These are phyloP conservation scores for Chamaecrista fasciculata DNA, from an alignment of 306 rosid genomes.

Conservation along the genomic window DNA sequence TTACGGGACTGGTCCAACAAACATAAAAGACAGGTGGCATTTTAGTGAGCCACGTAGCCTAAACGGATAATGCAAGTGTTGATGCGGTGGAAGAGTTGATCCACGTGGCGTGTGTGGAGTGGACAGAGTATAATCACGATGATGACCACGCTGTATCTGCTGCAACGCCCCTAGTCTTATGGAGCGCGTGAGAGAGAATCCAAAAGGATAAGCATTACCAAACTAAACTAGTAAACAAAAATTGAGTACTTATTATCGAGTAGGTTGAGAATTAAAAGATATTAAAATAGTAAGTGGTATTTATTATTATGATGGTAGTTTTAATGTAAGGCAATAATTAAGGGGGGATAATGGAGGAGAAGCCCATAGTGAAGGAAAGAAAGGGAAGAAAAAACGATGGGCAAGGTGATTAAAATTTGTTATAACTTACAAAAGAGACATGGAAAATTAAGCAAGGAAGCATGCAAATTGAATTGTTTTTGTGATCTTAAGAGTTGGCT, in stretches of 20 bases:
- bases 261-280: too few relatives aligned
- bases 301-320: neutral
- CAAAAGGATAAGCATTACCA: neutral
- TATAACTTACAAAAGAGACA: too few relatives aligned
- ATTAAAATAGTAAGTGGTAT: too few relatives aligned
- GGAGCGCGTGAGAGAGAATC: slow-evolving; percentile 25
- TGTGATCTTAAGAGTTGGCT: slow-evolving; percentile 4
- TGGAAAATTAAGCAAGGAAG: slow-evolving; percentile 9
- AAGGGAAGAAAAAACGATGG: slow-evolving; percentile 16
- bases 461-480: slow-evolving; percentile 19
- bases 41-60: slow-evolving; percentile 29
- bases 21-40: slow-evolving; percentile 15
- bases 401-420: slow-evolving; percentile 19
- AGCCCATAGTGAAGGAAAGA: neutral
- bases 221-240: neutral
- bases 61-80: slow-evolving; percentile 10
- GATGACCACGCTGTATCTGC: slow-evolving; percentile 8
- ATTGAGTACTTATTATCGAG: too few relatives aligned
- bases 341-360: neutral
- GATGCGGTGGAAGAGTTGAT: neutral
- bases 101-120: neutral
- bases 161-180: slow-evolving; percentile 28
- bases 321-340: neutral
- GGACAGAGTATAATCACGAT: neutral
- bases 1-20: neutral